These are phyloP conservation scores for Eucalyptus sp. DNA, from an alignment of 345 rosid species.

Conservation along the genomic window DNA sequence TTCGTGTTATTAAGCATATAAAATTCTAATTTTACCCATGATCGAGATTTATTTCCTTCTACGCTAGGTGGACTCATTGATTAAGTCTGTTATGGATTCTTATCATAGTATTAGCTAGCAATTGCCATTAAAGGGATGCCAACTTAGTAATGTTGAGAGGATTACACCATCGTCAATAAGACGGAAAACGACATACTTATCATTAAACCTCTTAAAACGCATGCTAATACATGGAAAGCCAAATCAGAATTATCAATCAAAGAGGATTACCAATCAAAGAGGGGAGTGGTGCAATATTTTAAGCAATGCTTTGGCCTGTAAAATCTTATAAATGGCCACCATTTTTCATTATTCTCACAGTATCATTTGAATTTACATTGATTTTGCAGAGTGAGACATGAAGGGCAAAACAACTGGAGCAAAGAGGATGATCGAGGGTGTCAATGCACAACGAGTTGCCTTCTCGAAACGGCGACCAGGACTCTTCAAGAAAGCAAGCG, in stretches of 20 bases:
- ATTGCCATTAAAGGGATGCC: background rate
- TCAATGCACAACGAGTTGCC: conserved; percentile 33
- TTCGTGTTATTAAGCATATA: background rate
- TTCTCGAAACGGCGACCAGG: conserved; percentile 49
- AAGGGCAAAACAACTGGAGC: background rate
- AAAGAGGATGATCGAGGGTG: background rate
- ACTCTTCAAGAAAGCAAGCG: conserved; percentile 48
- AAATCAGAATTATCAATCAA: background rate
- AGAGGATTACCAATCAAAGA: background rate
- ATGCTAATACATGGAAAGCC: background rate
- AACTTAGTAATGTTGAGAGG: background rate
- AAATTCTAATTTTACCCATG: background rate
- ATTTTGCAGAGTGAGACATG: background rate
- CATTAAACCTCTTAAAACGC: background rate
- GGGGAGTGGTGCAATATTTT: background rate
- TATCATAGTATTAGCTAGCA: background rate
- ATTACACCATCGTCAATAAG: background rate
- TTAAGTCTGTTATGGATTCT: background rate
- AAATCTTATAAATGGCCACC: background rate
- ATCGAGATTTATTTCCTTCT: background rate
- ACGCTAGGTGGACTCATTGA: background rate
- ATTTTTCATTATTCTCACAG: background rate
- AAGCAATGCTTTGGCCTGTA: background rate
- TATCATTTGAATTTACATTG: background rate
- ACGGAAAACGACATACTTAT: background rate